Percentiles rank a stretch among this genome's conserved stretches.
These are phyloP conservation scores for Penicillium desertorum DNA, from an alignment of 495 filamentous ascomycete genomes.

Conservation along the genomic window DNA sequence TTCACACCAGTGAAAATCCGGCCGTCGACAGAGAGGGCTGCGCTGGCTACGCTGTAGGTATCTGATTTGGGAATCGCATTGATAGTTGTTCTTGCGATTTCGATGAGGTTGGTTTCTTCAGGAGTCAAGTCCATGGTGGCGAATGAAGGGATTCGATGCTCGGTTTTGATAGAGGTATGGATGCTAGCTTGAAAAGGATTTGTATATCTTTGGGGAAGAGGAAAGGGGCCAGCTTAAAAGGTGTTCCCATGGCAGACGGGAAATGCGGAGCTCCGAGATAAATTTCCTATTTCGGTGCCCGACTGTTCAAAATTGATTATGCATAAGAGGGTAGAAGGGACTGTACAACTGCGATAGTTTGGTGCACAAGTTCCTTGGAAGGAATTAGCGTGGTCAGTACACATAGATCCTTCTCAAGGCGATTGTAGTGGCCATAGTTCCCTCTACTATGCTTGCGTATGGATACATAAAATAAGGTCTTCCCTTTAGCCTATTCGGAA, in stretches of 20 bases:
- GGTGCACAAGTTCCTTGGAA: background rate
- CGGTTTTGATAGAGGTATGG: background rate
- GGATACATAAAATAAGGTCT: background rate
- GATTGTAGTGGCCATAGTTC: background rate
- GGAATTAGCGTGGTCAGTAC: background rate
- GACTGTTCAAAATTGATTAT: background rate
- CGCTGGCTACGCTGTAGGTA: background rate
- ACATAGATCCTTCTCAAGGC: background rate
- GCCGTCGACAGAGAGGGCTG: constrained; percentile 7
- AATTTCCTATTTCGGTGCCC: background rate
- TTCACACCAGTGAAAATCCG: constrained; percentile 32
- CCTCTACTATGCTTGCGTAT: background rate
- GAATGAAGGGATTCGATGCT: background rate
- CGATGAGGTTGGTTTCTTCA: background rate
- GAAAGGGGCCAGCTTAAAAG: background rate
- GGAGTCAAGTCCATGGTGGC: background rate
- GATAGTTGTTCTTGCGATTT: constrained; percentile 1
- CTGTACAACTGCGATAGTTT: background rate
- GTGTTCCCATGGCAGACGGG: background rate
- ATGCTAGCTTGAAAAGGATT: background rate
- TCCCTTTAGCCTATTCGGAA: background rate
- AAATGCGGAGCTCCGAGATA: background rate
- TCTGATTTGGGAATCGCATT: constrained; percentile 5
- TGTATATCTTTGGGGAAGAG: background rate
- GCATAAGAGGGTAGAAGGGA: background rate